phyloP scores from a whole-genome alignment of 208 protist species.

The Vickermania ingenoplastis region DNA sequence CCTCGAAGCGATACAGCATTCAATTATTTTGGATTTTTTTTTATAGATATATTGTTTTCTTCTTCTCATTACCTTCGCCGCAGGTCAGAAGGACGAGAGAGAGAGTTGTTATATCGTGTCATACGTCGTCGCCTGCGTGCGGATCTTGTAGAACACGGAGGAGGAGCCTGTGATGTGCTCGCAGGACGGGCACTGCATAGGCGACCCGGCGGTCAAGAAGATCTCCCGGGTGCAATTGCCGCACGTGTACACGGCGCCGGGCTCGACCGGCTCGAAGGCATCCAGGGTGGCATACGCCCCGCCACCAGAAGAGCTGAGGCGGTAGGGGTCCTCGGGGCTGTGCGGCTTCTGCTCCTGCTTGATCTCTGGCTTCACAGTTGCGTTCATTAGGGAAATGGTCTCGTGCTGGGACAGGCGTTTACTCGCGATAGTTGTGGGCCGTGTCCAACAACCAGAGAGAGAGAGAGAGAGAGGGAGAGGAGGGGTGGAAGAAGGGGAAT shows the following conservation, averaged over 20 bases:
- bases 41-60: no score
- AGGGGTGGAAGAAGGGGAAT: not conserved
- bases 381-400: no score
- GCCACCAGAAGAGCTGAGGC: slow-evolving; percentile 8
- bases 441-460: slow-evolving; percentile 2
- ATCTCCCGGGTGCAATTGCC: slow-evolving; percentile 72
- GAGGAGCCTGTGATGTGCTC: slow-evolving; percentile 70
- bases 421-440: no score
- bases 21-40: no score
- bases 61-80: no score
- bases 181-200: slow-evolving; percentile 71
- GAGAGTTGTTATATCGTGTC: slow-evolving; percentile 60
- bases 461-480: not conserved
- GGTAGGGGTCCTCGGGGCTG: no score
- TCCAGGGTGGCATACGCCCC: slow-evolving; percentile 4
- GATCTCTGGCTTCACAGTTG: slow-evolving; percentile 24
- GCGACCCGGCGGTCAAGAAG: slow-evolving; percentile 29
- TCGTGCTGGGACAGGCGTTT: no score
- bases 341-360: slow-evolving; percentile 20
- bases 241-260: slow-evolving; percentile 65
- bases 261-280: slow-evolving; percentile 6
- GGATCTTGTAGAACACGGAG: slow-evolving; percentile 87
- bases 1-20: no score
- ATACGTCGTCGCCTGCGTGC: slow-evolving; percentile 72
- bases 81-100: no score